These are phyloP conservation scores for Adansonia digitata DNA, from an alignment of 345 rosid genomes.

Conservation along the genomic window DNA sequence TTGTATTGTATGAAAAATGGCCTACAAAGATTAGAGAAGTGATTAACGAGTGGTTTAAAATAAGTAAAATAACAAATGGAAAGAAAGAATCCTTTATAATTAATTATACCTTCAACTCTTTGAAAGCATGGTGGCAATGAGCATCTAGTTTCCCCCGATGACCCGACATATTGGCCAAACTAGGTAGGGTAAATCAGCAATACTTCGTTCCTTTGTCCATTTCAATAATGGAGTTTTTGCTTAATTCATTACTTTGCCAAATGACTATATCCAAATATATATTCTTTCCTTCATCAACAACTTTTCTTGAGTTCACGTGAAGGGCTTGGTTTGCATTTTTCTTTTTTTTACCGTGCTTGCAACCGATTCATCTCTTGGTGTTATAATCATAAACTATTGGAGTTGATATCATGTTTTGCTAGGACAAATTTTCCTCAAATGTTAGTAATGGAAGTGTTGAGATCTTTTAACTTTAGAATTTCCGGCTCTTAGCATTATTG, in stretches of 20 bases:
- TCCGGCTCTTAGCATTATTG: background rate
- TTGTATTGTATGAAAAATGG: too few relatives aligned
- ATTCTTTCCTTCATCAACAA: background rate
- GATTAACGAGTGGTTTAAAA: too few relatives aligned
- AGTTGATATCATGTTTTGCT: background rate
- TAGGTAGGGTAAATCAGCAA: conserved; percentile 17
- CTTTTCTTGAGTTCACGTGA: background rate
- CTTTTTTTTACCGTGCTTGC: background rate
- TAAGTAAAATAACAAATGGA: too few relatives aligned
- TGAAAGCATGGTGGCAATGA: conserved; percentile 14
- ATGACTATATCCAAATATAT: background rate
- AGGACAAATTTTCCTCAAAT: too few relatives aligned
- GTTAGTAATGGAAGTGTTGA: too few relatives aligned
- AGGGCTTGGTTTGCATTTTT: background rate
- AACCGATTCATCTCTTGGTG: background rate
- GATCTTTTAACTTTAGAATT: background rate
- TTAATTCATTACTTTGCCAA: background rate
- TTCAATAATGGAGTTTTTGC: conserved; percentile 22
- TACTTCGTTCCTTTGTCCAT: conserved; percentile 19
- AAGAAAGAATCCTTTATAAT: background rate
- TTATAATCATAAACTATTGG: background rate
- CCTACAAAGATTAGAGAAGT: too few relatives aligned
- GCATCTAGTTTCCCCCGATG: conserved; percentile 3
- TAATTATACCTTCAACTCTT: background rate
- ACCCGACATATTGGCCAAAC: conserved; percentile 17